These are phyloP conservation scores for Bathelium albidoporum DNA, from an alignment of 495 filamentous ascomycete genomes.

Conservation along the genomic window DNA sequence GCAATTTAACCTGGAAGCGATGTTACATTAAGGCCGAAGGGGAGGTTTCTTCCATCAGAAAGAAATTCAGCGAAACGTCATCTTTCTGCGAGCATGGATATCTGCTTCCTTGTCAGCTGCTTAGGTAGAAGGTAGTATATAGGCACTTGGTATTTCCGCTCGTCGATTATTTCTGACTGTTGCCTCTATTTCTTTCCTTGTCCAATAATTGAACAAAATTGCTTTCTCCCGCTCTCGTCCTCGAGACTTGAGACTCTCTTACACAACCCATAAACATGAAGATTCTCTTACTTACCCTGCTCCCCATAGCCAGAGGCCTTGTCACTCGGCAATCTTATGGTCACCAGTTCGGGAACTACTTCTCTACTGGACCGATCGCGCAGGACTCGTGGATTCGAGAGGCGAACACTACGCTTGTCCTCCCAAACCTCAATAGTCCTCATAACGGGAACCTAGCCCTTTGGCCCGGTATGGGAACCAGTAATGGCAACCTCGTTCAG, in stretches of 20 bases:
- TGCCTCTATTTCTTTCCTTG: background rate
- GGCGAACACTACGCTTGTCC: constrained; percentile 30
- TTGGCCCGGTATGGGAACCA: constrained; percentile 36
- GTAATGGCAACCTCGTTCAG: constrained; percentile 32
- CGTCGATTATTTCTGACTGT: background rate
- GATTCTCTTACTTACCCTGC: background rate
- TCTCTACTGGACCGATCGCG: constrained; percentile 33
- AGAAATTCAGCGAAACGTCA: background rate
- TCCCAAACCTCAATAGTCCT: constrained; percentile 28
- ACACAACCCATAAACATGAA: background rate
- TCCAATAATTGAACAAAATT: background rate
- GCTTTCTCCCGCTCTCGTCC: background rate
- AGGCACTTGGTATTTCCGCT: background rate
- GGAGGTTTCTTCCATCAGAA: background rate
- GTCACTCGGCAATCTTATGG: background rate
- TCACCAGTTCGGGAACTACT: constrained; percentile 6
- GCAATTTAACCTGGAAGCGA: background rate
- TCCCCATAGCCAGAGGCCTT: background rate
- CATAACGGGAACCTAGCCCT: constrained; percentile 24
- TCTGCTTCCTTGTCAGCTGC: background rate
- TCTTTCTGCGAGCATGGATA: background rate
- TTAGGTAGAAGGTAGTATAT: background rate
- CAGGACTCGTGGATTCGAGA: constrained; percentile 29
- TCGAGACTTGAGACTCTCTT: background rate
- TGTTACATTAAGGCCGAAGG: background rate